Percentiles rank a stretch among this genome's conserved stretches.
phyloP scores from a whole-genome alignment of 2,329 filamentous ascomycete species.

The Pezicula neosporulosa region DNA sequence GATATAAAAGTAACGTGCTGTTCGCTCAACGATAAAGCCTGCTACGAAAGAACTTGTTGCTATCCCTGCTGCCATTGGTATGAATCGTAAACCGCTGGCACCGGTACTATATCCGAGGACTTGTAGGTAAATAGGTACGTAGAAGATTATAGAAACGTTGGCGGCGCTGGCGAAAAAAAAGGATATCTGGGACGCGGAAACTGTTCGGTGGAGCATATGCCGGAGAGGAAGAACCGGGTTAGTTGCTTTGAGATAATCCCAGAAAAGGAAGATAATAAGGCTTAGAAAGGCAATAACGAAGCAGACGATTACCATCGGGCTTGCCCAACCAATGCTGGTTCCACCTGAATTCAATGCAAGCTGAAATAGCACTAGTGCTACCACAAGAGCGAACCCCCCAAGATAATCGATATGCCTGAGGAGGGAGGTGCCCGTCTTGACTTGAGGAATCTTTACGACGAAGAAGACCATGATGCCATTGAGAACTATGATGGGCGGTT shows the following conservation, averaged over 20 bases:
- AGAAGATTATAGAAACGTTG: conserved; percentile 57
- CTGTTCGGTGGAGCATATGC: conserved; percentile 59
- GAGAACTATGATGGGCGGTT: conserved; percentile 62
- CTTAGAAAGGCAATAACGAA: conserved; percentile 29
- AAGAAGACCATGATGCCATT: conserved; percentile 60
- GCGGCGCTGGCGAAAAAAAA: conserved; percentile 69
- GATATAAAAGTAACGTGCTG: conserved; percentile 67
- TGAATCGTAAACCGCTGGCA: conserved; percentile 57
- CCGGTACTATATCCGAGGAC: conserved; percentile 61
- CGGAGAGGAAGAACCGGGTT: conserved; percentile 54
- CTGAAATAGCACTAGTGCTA: conserved; percentile 66
- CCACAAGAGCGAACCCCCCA: conserved; percentile 61
- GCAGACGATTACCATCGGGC: conserved; percentile 53
- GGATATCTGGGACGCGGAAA: conserved; percentile 64
- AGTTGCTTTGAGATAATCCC: conserved; percentile 47
- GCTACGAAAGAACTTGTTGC: conserved; percentile 60
- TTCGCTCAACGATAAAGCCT: conserved; percentile 64
- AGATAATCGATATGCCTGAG: conserved; percentile 65
- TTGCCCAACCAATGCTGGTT: conserved; percentile 55
- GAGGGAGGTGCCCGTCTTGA: conserved; percentile 21
- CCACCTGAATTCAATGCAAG: conserved; percentile 64
- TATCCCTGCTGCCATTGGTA: conserved; percentile 60
- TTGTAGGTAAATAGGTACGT: conserved; percentile 73
- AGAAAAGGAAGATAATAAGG: conserved; percentile 42
- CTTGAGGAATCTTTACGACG: conserved; percentile 53